A percentile compares a stretch with the other conserved stretches of the same genome.
Conservation (phyloP, 2,329 filamentous ascomycete species). For the Colletotrichum phormii region DNA sequence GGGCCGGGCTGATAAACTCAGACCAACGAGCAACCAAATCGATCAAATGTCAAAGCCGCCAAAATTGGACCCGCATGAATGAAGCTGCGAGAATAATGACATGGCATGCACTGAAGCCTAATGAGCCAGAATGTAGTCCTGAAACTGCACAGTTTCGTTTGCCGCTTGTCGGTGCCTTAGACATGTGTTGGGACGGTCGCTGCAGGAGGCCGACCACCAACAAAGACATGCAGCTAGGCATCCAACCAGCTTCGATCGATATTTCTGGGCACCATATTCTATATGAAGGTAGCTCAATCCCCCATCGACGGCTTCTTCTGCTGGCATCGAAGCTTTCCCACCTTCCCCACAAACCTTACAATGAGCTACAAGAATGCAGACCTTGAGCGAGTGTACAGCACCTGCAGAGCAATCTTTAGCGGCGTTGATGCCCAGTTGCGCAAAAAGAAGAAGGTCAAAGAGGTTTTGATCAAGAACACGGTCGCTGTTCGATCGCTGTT, state of each 20-base stretch:
- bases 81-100: background rate
- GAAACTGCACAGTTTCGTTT: background rate
- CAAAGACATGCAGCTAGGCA: background rate
- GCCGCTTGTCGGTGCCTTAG: background rate
- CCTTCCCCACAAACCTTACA: background rate
- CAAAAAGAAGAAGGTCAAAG: conserved; percentile 39
- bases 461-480: conserved; percentile 38
- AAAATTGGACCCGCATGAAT: background rate
- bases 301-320: background rate
- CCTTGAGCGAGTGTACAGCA: conserved; percentile 42
- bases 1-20: too few relatives aligned
- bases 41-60: background rate
- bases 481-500: conserved; percentile 34
- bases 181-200: background rate
- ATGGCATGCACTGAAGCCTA: background rate
- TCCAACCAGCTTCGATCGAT: background rate
- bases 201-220: background rate
- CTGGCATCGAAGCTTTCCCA: background rate
- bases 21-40: background rate
- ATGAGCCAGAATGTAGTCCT: background rate
- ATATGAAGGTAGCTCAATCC: background rate
- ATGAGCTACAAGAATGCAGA: background rate
- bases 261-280: background rate
- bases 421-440: conserved; percentile 42
- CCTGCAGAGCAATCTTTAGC: conserved; percentile 43